Evolutionary conservation across 495 filamentous ascomycete species (phyloP).

Genomic region (Neurospora africana): DNA sequence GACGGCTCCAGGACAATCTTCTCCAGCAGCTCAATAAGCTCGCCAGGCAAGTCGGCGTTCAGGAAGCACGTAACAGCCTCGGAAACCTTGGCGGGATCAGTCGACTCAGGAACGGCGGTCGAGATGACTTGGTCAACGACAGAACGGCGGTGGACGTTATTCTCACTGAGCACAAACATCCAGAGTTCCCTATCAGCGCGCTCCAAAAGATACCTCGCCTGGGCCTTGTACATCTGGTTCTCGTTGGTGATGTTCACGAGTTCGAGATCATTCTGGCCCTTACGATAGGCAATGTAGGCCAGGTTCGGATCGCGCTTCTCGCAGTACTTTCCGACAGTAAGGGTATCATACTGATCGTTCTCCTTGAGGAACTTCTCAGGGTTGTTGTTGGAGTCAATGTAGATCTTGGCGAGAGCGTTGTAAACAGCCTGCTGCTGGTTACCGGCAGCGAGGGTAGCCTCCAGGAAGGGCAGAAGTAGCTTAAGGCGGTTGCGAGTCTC

Average conservation of each 20-base stretch:
- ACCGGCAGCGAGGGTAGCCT: conserved; percentile 77
- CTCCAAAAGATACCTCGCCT: conserved; percentile 90
- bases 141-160: conserved; percentile 87
- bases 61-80: conserved; percentile 91
- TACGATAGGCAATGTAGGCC: conserved; percentile 88
- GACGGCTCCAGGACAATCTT: conserved; percentile 99
- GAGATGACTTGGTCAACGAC: conserved; percentile 95
- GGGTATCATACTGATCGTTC: conserved; percentile 92
- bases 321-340: conserved; percentile 94
- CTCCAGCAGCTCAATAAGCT: conserved; percentile 94
- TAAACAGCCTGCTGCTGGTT: conserved; percentile 98
- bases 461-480: conserved; percentile 90
- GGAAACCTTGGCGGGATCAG: conserved; percentile 89
- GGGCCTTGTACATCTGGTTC: conserved; percentile 96
- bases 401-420: conserved; percentile 98
- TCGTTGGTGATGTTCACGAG: conserved; percentile 97
- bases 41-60: conserved; percentile 75
- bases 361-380: conserved; percentile 98
- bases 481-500: conserved; percentile 93
- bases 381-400: conserved; percentile 98
- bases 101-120: conserved; percentile 90
- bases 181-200: conserved; percentile 85
- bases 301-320: conserved; percentile 97
- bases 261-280: conserved; percentile 96
- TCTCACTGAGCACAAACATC: conserved; percentile 86